Base-by-base conservation (phyloP, 305 asterid species). In the Fraxinus floribunda region DNA sequence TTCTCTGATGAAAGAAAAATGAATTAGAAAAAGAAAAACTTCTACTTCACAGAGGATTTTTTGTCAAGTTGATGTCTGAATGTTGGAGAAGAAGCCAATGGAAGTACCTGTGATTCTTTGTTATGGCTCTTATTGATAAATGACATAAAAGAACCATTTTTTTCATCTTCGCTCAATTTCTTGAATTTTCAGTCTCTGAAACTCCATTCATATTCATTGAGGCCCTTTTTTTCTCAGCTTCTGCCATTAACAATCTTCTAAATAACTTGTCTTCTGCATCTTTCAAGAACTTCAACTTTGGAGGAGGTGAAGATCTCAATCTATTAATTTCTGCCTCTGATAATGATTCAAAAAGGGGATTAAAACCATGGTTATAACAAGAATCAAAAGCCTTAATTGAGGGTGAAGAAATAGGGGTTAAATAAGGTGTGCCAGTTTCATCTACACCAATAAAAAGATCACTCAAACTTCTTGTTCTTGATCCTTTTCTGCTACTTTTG, bases 261-360 rank as follows among this genome's bases (percentile, higher is more conserved):
- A 94, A 78, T 55, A 94, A 82, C 88, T 95, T 95, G 78, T 95
- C 98, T 89, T 95, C 98, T 1, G 98, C 98, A 80, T 95, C 98
- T 78, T 91, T 91, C 85, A 95, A 85, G 87, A 95, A 95, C 90
- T 94, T 95, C 78, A 95, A 89, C 87, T 88, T 95, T 1, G 98
- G 98, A 66, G 97, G 98, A 39, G 98, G 98, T 3, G 98, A 95
- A 29, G 98, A 92, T 85, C 94, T 87, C 81, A 92, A 73, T 44
- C 84, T 88, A 70, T 77, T 87, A 83, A 92, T 7, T 10, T 91
- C 98, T 1, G 91, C 88, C 78, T 91, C 94, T 0, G 90, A 41
- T 3, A 86, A 18, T 4, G 97, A 82, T 84, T 94, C 98, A 79
- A 92, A 93, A 1, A 93, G 90, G 1, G 98, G 97, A 84, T 92